Percentiles rank a stretch among this genome's conserved stretches.
Conservation (phyloP, 352 stramenopile species). For the Phytophthora macrochlamydospora region DNA sequence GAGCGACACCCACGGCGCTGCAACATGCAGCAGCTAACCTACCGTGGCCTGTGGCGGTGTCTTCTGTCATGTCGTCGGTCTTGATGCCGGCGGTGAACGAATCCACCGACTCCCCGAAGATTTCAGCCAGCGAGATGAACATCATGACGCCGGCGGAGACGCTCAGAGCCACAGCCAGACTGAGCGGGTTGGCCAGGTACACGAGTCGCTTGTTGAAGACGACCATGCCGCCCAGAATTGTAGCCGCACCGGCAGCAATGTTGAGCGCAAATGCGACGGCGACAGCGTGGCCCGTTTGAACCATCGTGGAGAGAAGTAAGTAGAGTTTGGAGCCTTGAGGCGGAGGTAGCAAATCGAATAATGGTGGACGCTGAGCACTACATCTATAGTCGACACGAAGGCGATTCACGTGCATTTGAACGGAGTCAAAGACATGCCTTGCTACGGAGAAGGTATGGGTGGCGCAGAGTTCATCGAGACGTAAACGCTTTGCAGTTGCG, state of each 20-base stretch:
- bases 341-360: constrained; percentile 14
- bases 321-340: neutral
- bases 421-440: constrained; percentile 15
- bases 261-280: constrained; percentile 50
- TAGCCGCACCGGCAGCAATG: constrained; percentile 49
- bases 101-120: constrained; percentile 47
- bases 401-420: neutral
- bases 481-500: constrained; percentile 1
- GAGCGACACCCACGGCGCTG: constrained; percentile 79
- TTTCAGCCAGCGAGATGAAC: constrained; percentile 71
- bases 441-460: constrained; percentile 13
- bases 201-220: constrained; percentile 54
- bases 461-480: constrained; percentile 1
- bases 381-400: neutral
- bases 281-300: constrained; percentile 40
- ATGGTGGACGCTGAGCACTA: constrained; percentile 1
- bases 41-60: constrained; percentile 40
- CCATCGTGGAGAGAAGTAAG: constrained; percentile 22
- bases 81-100: constrained; percentile 32
- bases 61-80: constrained; percentile 32
- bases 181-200: constrained; percentile 45
- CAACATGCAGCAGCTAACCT: constrained; percentile 80
- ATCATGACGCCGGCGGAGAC: constrained; percentile 71
- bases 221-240: constrained; percentile 49
- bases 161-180: constrained; percentile 51